Conservation (phyloP, 345 rosid genomes). For the Salix suchowensis region DNA sequence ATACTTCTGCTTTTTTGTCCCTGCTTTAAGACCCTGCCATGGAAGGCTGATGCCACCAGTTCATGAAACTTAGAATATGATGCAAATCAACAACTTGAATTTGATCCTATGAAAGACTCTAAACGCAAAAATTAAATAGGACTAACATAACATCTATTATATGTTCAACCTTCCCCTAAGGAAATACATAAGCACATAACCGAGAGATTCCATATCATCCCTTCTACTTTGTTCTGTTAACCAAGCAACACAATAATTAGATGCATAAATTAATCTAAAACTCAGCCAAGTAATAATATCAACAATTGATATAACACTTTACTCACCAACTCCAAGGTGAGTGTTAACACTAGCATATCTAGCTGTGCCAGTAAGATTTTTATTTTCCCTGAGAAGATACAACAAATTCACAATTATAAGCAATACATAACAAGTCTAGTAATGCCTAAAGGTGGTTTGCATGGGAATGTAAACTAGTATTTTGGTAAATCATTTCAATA, state of each 20-base stretch:
- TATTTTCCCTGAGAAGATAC: conserved; percentile 21
- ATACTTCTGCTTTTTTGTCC: conserved; percentile 28
- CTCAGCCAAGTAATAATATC: neutral
- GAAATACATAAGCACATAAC: conserved; percentile 34
- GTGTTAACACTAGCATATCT: conserved; percentile 32
- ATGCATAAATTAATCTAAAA: neutral
- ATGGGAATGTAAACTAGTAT: neutral
- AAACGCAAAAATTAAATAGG: neutral
- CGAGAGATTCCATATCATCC: conserved; percentile 32
- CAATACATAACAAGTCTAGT: neutral
- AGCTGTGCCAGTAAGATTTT: conserved; percentile 30
- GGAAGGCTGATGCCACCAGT: conserved; percentile 23
- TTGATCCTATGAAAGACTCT: neutral
- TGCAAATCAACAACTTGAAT: neutral
- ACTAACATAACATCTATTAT: neutral
- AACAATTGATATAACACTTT: neutral
- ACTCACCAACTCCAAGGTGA: conserved; percentile 31
- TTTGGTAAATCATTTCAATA: neutral
- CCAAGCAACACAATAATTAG: neutral
- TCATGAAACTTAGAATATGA: conserved; percentile 7
- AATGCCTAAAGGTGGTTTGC: neutral
- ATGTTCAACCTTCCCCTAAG: conserved; percentile 25
- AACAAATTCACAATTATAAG: conserved; percentile 3
- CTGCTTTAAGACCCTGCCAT: conserved; percentile 32
- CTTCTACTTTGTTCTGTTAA: conserved; percentile 29